Conservation (phyloP, 257 asterid species). For the Solanum arcanum region DNA sequence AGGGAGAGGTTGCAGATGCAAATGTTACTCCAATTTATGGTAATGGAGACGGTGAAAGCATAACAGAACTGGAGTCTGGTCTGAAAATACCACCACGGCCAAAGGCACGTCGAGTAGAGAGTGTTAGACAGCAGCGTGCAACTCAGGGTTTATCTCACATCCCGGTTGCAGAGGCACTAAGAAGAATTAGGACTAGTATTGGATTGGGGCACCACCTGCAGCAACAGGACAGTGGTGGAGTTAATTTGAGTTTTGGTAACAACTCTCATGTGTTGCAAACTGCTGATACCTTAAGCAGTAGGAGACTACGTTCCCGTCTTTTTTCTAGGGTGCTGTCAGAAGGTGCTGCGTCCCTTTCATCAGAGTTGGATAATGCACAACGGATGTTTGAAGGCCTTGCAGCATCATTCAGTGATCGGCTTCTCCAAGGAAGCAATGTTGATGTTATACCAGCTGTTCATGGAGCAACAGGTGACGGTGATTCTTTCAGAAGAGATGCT, state of each 20-base stretch:
- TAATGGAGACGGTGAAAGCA: conserved; percentile 21
- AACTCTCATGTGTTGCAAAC: conserved; percentile 19
- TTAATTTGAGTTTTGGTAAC: conserved; percentile 1
- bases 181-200: conserved; percentile 40
- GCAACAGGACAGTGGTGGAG: conserved; percentile 13
- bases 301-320: conserved; percentile 40
- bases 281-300: conserved; percentile 19
- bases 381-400: conserved; percentile 71
- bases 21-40: conserved; percentile 35
- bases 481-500: conserved; percentile 21
- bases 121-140: conserved; percentile 36
- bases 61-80: conserved; percentile 17
- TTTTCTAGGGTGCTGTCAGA: conserved; percentile 62
- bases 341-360: conserved; percentile 67
- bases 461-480: conserved; percentile 19
- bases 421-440: conserved; percentile 16
- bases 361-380: conserved; percentile 60
- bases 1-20: conserved; percentile 44
- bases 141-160: conserved; percentile 21
- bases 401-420: conserved; percentile 37
- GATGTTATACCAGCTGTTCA: conserved; percentile 18
- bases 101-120: conserved; percentile 40
- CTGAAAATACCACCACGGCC: conserved; percentile 43
- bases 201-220: conserved; percentile 25
- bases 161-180: conserved; percentile 44